Base-by-base conservation (phyloP, 192 early-diverging fungal genomes). In the Mortierella alpina region DNA sequence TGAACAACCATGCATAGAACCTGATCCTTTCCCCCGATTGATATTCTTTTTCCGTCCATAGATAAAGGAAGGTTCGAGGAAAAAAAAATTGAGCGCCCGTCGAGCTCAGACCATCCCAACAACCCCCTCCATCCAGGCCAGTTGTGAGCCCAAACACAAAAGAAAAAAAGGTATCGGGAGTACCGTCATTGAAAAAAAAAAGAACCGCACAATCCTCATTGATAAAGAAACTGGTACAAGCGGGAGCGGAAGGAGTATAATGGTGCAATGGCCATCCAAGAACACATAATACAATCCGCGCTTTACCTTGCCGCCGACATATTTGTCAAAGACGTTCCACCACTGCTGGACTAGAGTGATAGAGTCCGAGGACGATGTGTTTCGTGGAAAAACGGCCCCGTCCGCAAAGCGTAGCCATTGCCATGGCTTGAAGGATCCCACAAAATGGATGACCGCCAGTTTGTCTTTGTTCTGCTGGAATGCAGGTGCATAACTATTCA, bases 351-450 rank as follows among this genome's bases (percentile, higher is more conserved):
- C 84, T 45, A 94, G 73, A 42, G 85, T 81, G 13, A 84, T 70
- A 18, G 85, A 86, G 67, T 90, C 86, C 62, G 85, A 74, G 74
- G 88, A 69, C 63, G 82, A 79, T 40, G 86, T 84, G 44, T 69
- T 84, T 17, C 64, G 66, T 41, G 86, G 66, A 41, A 89, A 75
- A 14, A 93, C 77, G 12, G 72, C 73, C 41, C 92, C 91, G 61
- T 91, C 89, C 14, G 86, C 72, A 48, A 87, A 90, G 22, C 92
- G 89, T 39, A 88, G 84, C 84, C 90, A 94, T 58, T 88, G 87
- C 97, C 97, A 98, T 8, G 97, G 97, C 84, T 98, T 98, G 18
- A 87, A 83, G 6, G 80, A 63, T 5, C 97, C 97, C 61, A 96
- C 95, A 83, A 98, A 98, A 69, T 98, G 97, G 23, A 95, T 88